Evolutionary conservation across 176 grass and related monocot species (phyloP).

Genomic region (Avena atlantica): DNA sequence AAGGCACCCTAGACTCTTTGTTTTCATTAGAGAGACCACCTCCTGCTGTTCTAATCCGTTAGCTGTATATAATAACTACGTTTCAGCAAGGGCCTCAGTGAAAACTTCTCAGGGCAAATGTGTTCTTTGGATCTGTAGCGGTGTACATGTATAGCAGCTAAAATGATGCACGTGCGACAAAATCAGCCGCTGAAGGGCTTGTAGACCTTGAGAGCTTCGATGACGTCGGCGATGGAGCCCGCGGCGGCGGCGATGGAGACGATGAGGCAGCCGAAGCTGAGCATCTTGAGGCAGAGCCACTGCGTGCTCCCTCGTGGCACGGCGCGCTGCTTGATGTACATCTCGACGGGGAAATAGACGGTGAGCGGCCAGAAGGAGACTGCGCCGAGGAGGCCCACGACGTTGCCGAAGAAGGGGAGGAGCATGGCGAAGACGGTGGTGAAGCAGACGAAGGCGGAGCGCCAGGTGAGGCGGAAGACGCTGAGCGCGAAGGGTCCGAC

Average conservation of each 20-base stretch:
- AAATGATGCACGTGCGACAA: neutral
- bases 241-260: constrained; percentile 61
- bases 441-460: constrained; percentile 70
- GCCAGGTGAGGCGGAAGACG: constrained; percentile 65
- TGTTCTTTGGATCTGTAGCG: neutral
- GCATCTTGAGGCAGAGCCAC: constrained; percentile 54
- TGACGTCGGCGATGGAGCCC: constrained; percentile 73
- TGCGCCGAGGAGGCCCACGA: constrained; percentile 81
- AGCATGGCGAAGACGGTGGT: constrained; percentile 78
- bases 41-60: neutral
- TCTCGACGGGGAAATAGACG: constrained; percentile 95
- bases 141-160: neutral
- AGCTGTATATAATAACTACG: neutral
- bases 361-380: constrained; percentile 94
- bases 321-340: constrained; percentile 76
- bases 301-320: constrained; percentile 42
- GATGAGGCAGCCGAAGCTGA: constrained; percentile 58
- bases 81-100: neutral
- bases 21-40: neutral
- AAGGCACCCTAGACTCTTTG: neutral
- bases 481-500: constrained; percentile 43
- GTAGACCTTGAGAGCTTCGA: constrained; percentile 70
- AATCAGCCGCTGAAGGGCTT: constrained; percentile 60
- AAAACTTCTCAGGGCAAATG: neutral
- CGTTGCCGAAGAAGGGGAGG: constrained; percentile 87